phyloP scores from a whole-genome alignment of 768 basidiomycete genomes.

The Lentinula guzmanii region DNA sequence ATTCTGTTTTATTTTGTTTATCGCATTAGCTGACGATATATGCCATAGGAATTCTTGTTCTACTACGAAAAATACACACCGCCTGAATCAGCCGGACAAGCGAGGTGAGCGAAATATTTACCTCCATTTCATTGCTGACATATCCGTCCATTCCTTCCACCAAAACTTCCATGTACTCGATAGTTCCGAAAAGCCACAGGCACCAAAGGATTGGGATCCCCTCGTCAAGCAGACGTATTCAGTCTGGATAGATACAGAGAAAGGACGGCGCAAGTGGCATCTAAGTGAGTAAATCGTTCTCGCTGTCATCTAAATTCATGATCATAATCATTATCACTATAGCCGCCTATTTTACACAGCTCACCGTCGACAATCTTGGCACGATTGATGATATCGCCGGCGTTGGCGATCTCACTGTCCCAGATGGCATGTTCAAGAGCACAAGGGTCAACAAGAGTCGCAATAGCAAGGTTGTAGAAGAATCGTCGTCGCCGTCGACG shows the following conservation, averaged over 20 bases:
- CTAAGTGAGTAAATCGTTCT: conserved; percentile 46
- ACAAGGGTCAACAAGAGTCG: conserved; percentile 52
- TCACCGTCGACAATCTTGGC: conserved; percentile 62
- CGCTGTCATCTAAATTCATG: background rate
- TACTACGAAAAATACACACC: conserved; percentile 73
- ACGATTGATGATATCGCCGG: conserved; percentile 63
- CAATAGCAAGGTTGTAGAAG: conserved; percentile 32
- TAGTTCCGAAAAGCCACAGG: conserved; percentile 34
- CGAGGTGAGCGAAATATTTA: conserved; percentile 26
- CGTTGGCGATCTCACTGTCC: conserved; percentile 57
- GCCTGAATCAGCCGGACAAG: conserved; percentile 32
- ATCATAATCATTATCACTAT: conserved; percentile 8
- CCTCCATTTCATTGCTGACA: background rate
- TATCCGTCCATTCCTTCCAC: conserved; percentile 2
- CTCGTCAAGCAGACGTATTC: conserved; percentile 84
- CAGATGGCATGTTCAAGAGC: conserved; percentile 63
- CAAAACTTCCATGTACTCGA: background rate
- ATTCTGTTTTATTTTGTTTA: background rate
- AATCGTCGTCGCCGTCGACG: conserved; percentile 15
- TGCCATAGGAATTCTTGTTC: conserved; percentile 69
- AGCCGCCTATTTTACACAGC: conserved; percentile 83
- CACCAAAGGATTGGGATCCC: conserved; percentile 58
- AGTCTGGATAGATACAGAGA: conserved; percentile 63
- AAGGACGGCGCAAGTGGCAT: conserved; percentile 75
- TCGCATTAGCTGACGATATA: background rate